These are phyloP conservation scores for Styphnolobium japonicum DNA, from an alignment of 306 rosid species.

Conservation along the genomic window DNA sequence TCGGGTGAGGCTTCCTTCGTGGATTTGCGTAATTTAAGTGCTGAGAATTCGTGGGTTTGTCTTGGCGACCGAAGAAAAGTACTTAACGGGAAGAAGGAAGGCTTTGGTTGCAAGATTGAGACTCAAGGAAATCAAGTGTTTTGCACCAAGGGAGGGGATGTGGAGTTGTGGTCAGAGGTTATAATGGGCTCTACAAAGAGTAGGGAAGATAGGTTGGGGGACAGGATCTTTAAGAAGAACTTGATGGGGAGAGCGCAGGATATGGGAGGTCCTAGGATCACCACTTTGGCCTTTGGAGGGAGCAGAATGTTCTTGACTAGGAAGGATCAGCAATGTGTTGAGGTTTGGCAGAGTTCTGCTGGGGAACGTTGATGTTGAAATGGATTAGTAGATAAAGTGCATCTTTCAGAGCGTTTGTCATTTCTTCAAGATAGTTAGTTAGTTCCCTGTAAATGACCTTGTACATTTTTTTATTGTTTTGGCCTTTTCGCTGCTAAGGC, in stretches of 20 bases:
- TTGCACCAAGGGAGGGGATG: slow-evolving; percentile 68
- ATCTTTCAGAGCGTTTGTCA: neutral
- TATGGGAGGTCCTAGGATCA: slow-evolving; percentile 67
- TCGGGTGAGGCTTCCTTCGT: slow-evolving; percentile 63
- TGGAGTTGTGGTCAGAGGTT: slow-evolving; percentile 89
- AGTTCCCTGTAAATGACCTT: neutral
- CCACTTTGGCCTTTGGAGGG: slow-evolving; percentile 74
- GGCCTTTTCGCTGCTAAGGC: neutral
- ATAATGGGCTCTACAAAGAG: slow-evolving; percentile 37
- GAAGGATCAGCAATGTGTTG: slow-evolving; percentile 77
- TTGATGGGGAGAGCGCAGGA: slow-evolving; percentile 78
- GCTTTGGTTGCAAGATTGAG: slow-evolving; percentile 72
- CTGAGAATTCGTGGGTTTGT: slow-evolving; percentile 64
- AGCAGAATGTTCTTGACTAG: slow-evolving; percentile 84
- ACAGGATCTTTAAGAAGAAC: slow-evolving; percentile 72
- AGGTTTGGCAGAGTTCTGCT: slow-evolving; percentile 85
- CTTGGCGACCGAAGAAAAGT: slow-evolving; percentile 59
- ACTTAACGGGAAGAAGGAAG: slow-evolving; percentile 74
- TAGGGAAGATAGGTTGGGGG: slow-evolving; percentile 18
- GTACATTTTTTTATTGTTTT: neutral
- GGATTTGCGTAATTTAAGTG: slow-evolving; percentile 62
- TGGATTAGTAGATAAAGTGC: neutral
- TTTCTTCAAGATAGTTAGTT: neutral
- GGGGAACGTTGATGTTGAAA: slow-evolving; percentile 58
- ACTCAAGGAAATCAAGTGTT: slow-evolving; percentile 82